These are phyloP conservation scores for Arthrocladium fulminans DNA, from an alignment of 2,329 filamentous ascomycete species.

Conservation along the genomic window DNA sequence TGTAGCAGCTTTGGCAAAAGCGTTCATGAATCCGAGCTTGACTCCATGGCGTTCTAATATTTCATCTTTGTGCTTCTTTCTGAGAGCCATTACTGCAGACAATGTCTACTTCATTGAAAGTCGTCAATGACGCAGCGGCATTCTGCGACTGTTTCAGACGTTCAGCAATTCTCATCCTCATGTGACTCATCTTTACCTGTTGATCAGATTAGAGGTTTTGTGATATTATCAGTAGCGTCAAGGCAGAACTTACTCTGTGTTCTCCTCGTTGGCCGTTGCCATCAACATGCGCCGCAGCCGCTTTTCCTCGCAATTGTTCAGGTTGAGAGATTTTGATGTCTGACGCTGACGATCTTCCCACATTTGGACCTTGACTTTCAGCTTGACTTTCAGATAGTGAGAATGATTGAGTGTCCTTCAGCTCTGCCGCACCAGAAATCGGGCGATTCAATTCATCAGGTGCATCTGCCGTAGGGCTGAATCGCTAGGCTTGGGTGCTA, in stretches of 20 bases:
- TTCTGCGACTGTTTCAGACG: slow-evolving; percentile 99
- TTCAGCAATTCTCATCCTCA: slow-evolving; percentile 94
- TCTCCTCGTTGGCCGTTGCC: slow-evolving; percentile 66
- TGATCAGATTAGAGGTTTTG: too few relatives aligned
- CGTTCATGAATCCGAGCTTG: slow-evolving; percentile 99
- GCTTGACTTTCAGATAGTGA: too few relatives aligned
- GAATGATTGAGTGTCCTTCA: too few relatives aligned
- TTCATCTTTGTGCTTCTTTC: slow-evolving; percentile 95
- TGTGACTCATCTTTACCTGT: slow-evolving; percentile 99
- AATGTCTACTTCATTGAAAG: slow-evolving; percentile 99
- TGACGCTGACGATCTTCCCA: slow-evolving; percentile 47
- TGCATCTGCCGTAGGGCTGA: too few relatives aligned
- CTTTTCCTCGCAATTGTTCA: slow-evolving; percentile 27
- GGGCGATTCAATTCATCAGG: too few relatives aligned
- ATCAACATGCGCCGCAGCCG: slow-evolving; percentile 31
- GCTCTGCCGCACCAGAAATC: too few relatives aligned
- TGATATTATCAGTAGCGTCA: too few relatives aligned
- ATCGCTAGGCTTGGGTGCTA: too few relatives aligned
- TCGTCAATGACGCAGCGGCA: slow-evolving; percentile 91
- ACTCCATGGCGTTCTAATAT: slow-evolving; percentile 91
- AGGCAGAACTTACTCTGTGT: slow-evolving; percentile 58
- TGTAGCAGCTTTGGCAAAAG: slow-evolving; percentile 81
- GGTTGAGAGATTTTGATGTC: slow-evolving; percentile 33
- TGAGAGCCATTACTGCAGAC: slow-evolving; percentile 94
- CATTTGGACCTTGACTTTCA: too few relatives aligned